Base-by-base conservation (phyloP, 371 early-diverging fungal species). In the Mucor indicus region DNA sequence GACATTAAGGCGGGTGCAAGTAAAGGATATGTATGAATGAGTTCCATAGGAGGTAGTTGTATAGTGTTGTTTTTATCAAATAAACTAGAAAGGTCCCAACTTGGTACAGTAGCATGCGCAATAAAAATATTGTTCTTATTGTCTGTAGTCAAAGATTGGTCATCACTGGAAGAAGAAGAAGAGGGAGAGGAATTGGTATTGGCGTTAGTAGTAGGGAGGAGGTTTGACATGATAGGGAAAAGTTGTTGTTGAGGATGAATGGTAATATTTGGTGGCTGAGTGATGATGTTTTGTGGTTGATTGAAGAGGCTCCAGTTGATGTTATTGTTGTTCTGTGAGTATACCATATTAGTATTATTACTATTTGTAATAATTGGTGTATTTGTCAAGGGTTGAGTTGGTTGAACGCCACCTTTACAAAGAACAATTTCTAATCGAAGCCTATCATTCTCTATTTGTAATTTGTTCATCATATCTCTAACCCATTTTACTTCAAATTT, bases 401-500 rank as follows among this genome's bases (percentile, higher is more conserved):
- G 30, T 19, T 44, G 35, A 36, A 60, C 45, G n/a, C 60, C 60
- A 15, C 41, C 48, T 42, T 55, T 50, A 29, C 51, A 55, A 10
- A 60, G 42, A 20, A 50, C 37, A 24, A 60, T 41, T 8, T 60
- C 40, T 15, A 60, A 15, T 11, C 60, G 55, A 21, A 60, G 51
- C 17, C 41, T 35, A 22, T 60, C 60, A 37, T 60, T 60, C 27
- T 60, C 60, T 42, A 39, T 40, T 27, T 60, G 60, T 16, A 60
- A 31, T 20, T 55, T 60, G 9, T 50, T 56, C 60, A 60, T 60
- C 38, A 55, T 60, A 11, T 21, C 39, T 25, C 44, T 31, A n/a
- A 55, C 44, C 60, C 60, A 60, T 38, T 55, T 55, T 9, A 60
- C 51, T 43, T 60, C 60, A 10, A 55, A 38, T 16, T 55, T 46